phyloP scores from a whole-genome alignment of 345 rosid species.

The Erysimum cheiranthoides region DNA sequence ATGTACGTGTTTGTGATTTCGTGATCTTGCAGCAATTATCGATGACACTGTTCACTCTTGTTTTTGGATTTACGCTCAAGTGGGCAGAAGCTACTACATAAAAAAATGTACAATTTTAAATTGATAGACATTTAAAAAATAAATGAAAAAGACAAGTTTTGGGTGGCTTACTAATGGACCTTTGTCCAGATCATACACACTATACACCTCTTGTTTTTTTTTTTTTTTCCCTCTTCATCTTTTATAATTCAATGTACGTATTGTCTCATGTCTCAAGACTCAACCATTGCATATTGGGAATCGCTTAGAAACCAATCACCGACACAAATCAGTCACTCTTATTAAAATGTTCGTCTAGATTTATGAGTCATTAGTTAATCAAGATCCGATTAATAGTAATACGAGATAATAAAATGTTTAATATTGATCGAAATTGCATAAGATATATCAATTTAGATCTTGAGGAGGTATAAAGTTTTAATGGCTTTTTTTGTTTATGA shows the following conservation, averaged over 20 bases:
- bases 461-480: background rate
- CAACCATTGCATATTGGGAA: slow-evolving; percentile 33
- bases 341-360: slow-evolving; percentile 19
- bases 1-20: slow-evolving; percentile 36
- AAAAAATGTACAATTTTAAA: slow-evolving; percentile 14
- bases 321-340: slow-evolving; percentile 38
- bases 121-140: slow-evolving; percentile 4
- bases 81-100: slow-evolving; percentile 39
- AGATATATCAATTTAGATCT: background rate
- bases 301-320: slow-evolving; percentile 38
- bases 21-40: slow-evolving; percentile 40
- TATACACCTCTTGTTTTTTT: background rate
- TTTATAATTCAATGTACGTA: background rate
- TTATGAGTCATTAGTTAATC: slow-evolving; percentile 3
- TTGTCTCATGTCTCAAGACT: slow-evolving; percentile 11
- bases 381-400: slow-evolving; percentile 13
- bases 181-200: slow-evolving; percentile 45
- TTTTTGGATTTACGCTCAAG: slow-evolving; percentile 44
- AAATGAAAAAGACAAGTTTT: slow-evolving; percentile 46
- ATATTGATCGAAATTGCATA: slow-evolving; percentile 4
- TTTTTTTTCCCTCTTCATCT: background rate
- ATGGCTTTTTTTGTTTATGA: background rate
- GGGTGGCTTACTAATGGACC: slow-evolving; percentile 46
- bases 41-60: slow-evolving; percentile 36
- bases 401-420: background rate